Conservation (phyloP, 805 yeast species). For the Jamesozyma spencerorum region DNA sequence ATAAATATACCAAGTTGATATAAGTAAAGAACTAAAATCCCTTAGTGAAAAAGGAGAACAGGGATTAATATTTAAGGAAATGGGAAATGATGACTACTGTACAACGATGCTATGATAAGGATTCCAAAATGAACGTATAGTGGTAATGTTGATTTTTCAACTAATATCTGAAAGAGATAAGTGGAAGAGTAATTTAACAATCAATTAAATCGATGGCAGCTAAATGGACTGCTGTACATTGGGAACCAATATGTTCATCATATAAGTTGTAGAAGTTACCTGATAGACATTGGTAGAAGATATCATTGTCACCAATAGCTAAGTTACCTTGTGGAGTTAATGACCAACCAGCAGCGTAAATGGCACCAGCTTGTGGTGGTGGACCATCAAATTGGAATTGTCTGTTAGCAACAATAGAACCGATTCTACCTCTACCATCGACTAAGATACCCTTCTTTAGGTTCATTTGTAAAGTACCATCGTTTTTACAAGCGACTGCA, state of each 20-base stretch:
- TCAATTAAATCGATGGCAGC: constrained; percentile 46
- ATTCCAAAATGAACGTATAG: neutral
- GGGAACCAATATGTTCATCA: constrained; percentile 50
- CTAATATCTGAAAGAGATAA: no score
- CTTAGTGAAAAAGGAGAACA: neutral
- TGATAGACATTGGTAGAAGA: constrained; percentile 64
- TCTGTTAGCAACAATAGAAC: constrained; percentile 73
- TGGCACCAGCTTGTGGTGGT: constrained; percentile 74
- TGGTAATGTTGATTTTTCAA: neutral
- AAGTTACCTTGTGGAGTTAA: constrained; percentile 46
- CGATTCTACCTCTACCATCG: constrained; percentile 59
- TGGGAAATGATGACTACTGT: neutral
- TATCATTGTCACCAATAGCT: constrained; percentile 52
- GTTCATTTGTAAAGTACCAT: constrained; percentile 46
- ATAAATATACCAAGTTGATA: neutral
- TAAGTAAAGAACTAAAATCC: neutral
- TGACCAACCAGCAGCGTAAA: constrained; percentile 63
- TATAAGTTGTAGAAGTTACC: constrained; percentile 74
- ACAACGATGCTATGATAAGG: neutral
- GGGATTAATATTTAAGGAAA: neutral
- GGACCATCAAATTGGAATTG: constrained; percentile 85
- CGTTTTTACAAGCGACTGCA: constrained; percentile 37
- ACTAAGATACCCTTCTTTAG: constrained; percentile 43
- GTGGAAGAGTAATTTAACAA: constrained; percentile 34
- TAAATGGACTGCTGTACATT: constrained; percentile 56